Evolutionary conservation across 2,329 filamentous ascomycete genomes (phyloP).

Genomic region (Coleophoma crateriformis): DNA sequence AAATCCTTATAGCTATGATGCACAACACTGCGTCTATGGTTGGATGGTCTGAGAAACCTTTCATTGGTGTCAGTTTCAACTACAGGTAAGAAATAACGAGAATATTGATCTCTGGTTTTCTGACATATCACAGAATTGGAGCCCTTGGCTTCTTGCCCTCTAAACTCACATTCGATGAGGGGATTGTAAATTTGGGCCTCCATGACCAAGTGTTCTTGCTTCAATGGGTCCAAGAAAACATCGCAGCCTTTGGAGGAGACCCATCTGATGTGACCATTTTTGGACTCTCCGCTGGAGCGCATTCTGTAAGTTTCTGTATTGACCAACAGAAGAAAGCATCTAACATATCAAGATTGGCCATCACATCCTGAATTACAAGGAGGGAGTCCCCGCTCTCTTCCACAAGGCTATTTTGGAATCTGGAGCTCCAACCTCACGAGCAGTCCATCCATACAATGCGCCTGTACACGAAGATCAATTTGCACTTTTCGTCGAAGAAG

Average conservation of each 20-base stretch:
- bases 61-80: conserved; percentile 55
- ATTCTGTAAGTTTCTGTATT: conserved; percentile 38
- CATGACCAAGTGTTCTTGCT: conserved; percentile 53
- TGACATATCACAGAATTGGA: conserved; percentile 42
- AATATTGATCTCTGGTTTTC: too few species aligned
- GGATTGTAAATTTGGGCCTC: conserved; percentile 56
- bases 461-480: conserved; percentile 50
- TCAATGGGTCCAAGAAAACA: conserved; percentile 53
- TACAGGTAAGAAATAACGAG: conserved; percentile 30
- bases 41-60: conserved; percentile 42
- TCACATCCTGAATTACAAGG: conserved; percentile 49
- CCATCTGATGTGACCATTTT: conserved; percentile 49
- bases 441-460: conserved; percentile 47
- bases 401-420: conserved; percentile 49
- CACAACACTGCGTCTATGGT: conserved; percentile 59
- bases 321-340: background rate
- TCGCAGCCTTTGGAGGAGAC: conserved; percentile 53
- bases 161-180: conserved; percentile 42
- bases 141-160: conserved; percentile 65
- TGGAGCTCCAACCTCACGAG: conserved; percentile 45
- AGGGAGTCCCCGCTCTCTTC: conserved; percentile 34
- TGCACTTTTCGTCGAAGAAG: conserved; percentile 38
- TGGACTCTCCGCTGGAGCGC: conserved; percentile 55
- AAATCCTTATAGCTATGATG: conserved; percentile 32
- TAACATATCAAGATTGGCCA: conserved; percentile 50